A percentile compares a stretch with the other conserved stretches of the same genome.
Evolutionary conservation across 1,139 yeast genomes (phyloP).

Genomic region (Citeromyces siamensis): DNA sequence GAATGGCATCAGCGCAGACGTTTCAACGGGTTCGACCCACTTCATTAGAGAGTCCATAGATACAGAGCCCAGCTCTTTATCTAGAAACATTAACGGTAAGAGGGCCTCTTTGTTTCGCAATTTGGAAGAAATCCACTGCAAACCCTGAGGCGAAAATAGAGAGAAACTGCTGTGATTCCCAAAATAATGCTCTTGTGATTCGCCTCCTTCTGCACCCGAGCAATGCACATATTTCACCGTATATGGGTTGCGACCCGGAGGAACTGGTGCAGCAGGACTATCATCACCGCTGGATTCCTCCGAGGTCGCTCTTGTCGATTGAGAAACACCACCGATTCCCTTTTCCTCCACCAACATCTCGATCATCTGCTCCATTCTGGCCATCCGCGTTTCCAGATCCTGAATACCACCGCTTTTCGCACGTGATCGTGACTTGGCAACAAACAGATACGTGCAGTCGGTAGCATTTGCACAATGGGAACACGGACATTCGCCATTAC

Average conservation of each 20-base stretch:
- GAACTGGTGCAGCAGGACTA: conserved; percentile 1
- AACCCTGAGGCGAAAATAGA: conserved; percentile 24
- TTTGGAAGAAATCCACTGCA: conserved; percentile 24
- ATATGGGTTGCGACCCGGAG: conserved; percentile 6
- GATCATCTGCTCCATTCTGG: conserved; percentile 17
- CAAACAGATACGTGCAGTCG: conserved; percentile 21
- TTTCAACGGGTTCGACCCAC: conserved; percentile 23
- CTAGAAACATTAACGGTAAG: conserved; percentile 12
- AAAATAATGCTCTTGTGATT: conserved; percentile 5
- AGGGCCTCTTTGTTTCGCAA: conserved; percentile 17
- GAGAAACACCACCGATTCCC: background rate
- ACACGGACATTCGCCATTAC: conserved; percentile 37
- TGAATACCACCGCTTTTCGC: background rate
- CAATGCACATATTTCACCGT: background rate
- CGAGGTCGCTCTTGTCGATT: background rate
- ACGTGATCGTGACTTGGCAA: conserved; percentile 13
- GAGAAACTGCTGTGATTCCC: conserved; percentile 21
- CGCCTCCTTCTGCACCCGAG: background rate
- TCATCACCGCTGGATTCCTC: conserved; percentile 3
- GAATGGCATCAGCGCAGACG: conserved; percentile 13
- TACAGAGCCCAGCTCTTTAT: conserved; percentile 13
- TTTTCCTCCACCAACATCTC: conserved; percentile 10
- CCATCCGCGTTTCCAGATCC: conserved; percentile 8
- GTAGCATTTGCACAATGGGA: conserved; percentile 23
- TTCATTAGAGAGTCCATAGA: conserved; percentile 11